These are phyloP conservation scores for Trichoderma arundinaceum DNA, from an alignment of 2,329 filamentous ascomycete genomes.

Conservation along the genomic window DNA sequence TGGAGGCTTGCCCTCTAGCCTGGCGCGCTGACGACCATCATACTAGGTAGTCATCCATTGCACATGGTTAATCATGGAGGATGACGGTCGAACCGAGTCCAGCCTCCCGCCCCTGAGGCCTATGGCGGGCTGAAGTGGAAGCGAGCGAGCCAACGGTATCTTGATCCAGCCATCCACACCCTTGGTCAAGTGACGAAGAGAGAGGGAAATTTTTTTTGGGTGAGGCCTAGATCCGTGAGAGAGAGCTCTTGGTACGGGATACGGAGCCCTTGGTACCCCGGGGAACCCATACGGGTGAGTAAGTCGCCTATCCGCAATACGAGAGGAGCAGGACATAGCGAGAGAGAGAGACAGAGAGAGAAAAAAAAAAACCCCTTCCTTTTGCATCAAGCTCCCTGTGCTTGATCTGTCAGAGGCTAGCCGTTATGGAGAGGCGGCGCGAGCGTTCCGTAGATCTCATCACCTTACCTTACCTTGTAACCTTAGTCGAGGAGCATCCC, in stretches of 20 bases:
- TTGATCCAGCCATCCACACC: conserved; percentile 25
- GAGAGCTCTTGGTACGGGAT: too few relatives aligned
- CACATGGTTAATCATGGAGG: conserved; percentile 23
- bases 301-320: too few relatives aligned
- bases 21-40: conserved; percentile 19
- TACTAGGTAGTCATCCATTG: not conserved
- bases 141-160: conserved; percentile 23
- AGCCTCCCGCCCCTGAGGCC: conserved; percentile 27
- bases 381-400: conserved; percentile 17
- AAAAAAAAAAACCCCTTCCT: conserved; percentile 10
- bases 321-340: too few relatives aligned
- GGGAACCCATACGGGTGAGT: too few relatives aligned
- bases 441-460: conserved; percentile 30
- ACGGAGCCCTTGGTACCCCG: too few relatives aligned
- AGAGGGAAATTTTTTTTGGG: not conserved
- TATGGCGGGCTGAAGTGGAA: conserved; percentile 30
- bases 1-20: conserved; percentile 17
- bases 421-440: conserved; percentile 28
- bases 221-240: not conserved
- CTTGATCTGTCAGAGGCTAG: conserved; percentile 27
- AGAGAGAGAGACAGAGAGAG: too few relatives aligned
- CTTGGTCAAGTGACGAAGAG: conserved; percentile 21
- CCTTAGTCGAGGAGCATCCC: conserved; percentile 14
- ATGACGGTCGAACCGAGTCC: conserved; percentile 29
- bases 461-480: conserved; percentile 28